Percentiles rank a stretch among this genome's conserved stretches.
Conservation (phyloP, 73 alveolate genomes). For the Stentor roeselii region DNA sequence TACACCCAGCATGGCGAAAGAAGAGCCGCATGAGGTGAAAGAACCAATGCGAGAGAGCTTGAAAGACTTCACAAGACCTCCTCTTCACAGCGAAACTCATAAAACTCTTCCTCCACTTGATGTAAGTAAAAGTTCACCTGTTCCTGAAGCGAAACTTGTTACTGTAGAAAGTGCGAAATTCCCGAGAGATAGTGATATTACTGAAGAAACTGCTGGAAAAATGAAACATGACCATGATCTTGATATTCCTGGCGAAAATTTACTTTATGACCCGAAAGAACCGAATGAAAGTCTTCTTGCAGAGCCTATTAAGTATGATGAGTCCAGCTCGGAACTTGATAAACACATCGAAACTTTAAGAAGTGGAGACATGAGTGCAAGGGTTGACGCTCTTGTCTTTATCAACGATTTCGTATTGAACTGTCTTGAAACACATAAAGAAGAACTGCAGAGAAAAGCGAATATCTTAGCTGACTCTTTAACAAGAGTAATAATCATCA, state of each 20-base stretch:
- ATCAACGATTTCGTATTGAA: neutral
- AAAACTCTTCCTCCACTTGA: neutral
- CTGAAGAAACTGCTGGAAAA: too few relatives aligned
- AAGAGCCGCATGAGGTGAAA: neutral
- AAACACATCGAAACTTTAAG: neutral
- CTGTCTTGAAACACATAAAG: slow-evolving; percentile 12
- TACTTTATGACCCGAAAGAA: neutral
- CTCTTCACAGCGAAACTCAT: neutral
- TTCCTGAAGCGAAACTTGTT: neutral
- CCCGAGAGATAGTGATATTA: neutral
- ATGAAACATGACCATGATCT: neutral
- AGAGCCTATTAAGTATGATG: neutral
- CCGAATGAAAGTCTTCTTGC: slow-evolving; percentile 1
- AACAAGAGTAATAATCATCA: neutral
- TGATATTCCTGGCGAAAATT: too few relatives aligned
- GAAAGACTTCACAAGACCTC: neutral
- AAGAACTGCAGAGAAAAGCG: slow-evolving; percentile 21
- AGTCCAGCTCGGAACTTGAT: neutral
- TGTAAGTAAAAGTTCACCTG: neutral
- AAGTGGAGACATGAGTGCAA: neutral
- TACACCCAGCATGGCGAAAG: neutral
- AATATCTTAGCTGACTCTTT: neutral
- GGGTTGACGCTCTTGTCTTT: neutral
- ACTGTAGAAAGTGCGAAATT: neutral
- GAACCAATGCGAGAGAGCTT: neutral